A percentile compares a stretch with the other conserved stretches of the same genome.
These are phyloP conservation scores for Microthlaspi erraticum DNA, from an alignment of 345 rosid genomes.

Conservation along the genomic window DNA sequence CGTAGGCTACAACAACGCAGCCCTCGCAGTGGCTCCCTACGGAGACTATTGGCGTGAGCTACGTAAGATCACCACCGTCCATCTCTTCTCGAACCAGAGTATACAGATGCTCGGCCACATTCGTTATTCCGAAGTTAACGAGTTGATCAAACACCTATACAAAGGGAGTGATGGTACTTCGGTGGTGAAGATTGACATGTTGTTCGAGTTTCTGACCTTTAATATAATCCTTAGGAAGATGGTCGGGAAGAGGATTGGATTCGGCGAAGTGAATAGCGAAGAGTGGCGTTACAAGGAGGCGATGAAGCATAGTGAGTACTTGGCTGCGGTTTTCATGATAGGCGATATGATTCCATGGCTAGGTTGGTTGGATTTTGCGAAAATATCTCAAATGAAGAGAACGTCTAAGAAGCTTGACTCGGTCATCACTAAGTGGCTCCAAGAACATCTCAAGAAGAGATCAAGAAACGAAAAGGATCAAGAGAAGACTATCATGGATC, in stretches of 20 bases:
- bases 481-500: slow-evolving; percentile 62
- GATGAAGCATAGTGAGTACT: slow-evolving; percentile 47
- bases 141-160: slow-evolving; percentile 53
- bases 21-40: slow-evolving; percentile 56
- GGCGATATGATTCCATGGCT: slow-evolving; percentile 65
- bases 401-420: slow-evolving; percentile 54
- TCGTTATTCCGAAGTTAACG: slow-evolving; percentile 50
- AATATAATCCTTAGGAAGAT: slow-evolving; percentile 58
- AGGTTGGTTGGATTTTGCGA: slow-evolving; percentile 60
- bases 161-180: slow-evolving; percentile 25
- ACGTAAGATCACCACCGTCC: slow-evolving; percentile 58
- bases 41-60: slow-evolving; percentile 73
- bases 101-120: slow-evolving; percentile 52
- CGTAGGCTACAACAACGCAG: slow-evolving; percentile 65
- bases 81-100: slow-evolving; percentile 61
- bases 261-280: slow-evolving; percentile 42
- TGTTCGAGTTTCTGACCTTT: slow-evolving; percentile 56
- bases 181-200: slow-evolving; percentile 45
- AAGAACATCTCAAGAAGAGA: slow-evolving; percentile 53
- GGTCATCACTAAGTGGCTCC: slow-evolving; percentile 56
- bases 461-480: slow-evolving; percentile 2
- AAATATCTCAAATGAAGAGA: slow-evolving; percentile 56
- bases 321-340: slow-evolving; percentile 47
- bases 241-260: slow-evolving; percentile 53
- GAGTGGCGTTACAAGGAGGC: slow-evolving; percentile 57